phyloP scores from a whole-genome alignment of 164 flowering plant genomes.

The Stephania japonica region DNA sequence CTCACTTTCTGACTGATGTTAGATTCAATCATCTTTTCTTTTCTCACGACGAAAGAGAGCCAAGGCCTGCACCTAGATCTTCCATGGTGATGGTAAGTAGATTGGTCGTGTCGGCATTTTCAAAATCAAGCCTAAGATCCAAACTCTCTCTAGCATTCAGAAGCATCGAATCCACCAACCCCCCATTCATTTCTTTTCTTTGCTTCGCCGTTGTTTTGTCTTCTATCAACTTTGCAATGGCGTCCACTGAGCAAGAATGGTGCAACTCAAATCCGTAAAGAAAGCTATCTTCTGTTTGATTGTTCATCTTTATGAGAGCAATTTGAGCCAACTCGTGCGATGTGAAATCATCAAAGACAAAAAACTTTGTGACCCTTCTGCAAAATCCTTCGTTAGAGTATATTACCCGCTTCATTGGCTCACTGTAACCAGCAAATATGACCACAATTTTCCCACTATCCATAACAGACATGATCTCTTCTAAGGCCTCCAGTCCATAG shows the following conservation, averaged over 20 bases:
- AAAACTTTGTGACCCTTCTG: constrained; percentile 94
- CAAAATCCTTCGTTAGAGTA: constrained; percentile 63
- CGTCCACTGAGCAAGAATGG: constrained; percentile 56
- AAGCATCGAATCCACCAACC: constrained; percentile 75
- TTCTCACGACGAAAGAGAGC: constrained; percentile 36
- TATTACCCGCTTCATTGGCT: constrained; percentile 22
- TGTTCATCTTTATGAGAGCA: constrained; percentile 71
- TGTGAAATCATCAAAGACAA: constrained; percentile 69
- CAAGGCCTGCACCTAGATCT: constrained; percentile 73
- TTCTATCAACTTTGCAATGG: constrained; percentile 49
- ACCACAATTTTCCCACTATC: constrained; percentile 92
- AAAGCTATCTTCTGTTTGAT: constrained; percentile 45
- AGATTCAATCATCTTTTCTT: neutral
- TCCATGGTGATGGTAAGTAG: constrained; percentile 67
- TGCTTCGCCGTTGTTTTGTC: constrained; percentile 67
- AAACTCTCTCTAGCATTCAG: constrained; percentile 84
- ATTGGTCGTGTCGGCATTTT: constrained; percentile 57
- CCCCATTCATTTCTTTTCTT: constrained; percentile 90
- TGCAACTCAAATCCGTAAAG: constrained; percentile 84
- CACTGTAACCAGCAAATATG: constrained; percentile 94
- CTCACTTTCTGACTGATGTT: neutral
- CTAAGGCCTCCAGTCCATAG: constrained; percentile 92
- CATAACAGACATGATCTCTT: constrained; percentile 99
- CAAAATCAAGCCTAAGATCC: constrained; percentile 78
- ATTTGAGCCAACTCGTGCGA: constrained; percentile 70